A percentile compares a stretch with the other conserved stretches of the same genome.
Conservation (phyloP, 306 rosid genomes). For the Cicer judaicum region DNA sequence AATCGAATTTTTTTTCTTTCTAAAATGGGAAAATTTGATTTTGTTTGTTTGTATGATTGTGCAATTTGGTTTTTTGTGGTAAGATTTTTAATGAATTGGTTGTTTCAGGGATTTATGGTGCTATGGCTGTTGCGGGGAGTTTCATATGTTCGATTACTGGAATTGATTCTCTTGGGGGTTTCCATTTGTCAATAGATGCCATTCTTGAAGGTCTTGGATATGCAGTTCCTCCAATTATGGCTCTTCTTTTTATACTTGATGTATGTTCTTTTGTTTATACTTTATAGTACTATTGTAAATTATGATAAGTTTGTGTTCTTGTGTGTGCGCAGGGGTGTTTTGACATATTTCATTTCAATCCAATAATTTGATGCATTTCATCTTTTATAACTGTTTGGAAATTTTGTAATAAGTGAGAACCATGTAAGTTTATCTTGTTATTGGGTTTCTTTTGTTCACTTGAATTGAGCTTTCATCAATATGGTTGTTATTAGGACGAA, state of each 20-base stretch:
- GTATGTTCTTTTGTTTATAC: constrained; percentile 50
- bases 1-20: constrained; percentile 19
- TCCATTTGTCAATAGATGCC: constrained; percentile 81
- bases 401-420: background rate
- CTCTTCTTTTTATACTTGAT: constrained; percentile 89
- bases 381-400: background rate
- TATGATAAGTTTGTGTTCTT: background rate
- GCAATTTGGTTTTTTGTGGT: constrained; percentile 20
- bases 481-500: constrained; percentile 70
- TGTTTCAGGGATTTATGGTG: constrained; percentile 83
- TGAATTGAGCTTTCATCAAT: constrained; percentile 9
- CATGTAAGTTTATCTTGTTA: background rate
- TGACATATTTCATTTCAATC: background rate
- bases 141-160: constrained; percentile 88
- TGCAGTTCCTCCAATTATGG: constrained; percentile 96
- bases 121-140: constrained; percentile 90
- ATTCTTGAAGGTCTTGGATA: constrained; percentile 86
- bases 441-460: constrained; percentile 15
- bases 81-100: constrained; percentile 1
- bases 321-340: background rate
- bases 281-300: background rate
- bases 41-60: constrained; percentile 5
- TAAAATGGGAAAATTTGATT: constrained; percentile 3
- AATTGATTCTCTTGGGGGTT: constrained; percentile 85
- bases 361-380: background rate